Percentiles rank a stretch among this genome's conserved stretches.
These are phyloP conservation scores for Aquilaria malaccensis DNA, from an alignment of 345 rosid genomes.

Conservation along the genomic window DNA sequence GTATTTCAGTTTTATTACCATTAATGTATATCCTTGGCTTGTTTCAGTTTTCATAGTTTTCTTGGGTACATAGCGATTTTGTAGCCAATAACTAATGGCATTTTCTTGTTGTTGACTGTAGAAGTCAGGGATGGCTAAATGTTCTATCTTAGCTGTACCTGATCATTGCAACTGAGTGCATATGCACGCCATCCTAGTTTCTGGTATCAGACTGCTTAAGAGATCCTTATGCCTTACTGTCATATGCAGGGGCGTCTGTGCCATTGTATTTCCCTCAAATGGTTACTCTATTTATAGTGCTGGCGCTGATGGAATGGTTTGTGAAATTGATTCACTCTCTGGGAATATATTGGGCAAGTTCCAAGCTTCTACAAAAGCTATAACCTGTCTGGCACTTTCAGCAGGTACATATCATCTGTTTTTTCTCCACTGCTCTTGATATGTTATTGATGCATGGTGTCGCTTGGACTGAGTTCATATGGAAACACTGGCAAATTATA, in stretches of 20 bases:
- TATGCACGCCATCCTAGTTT: too few relatives aligned
- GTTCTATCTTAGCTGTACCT: too few relatives aligned
- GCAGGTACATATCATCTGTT: conserved; percentile 38
- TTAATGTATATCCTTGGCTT: too few relatives aligned
- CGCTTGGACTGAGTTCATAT: too few relatives aligned
- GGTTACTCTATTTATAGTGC: conserved; percentile 58
- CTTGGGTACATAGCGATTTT: too few relatives aligned
- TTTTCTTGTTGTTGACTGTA: conserved; percentile 4
- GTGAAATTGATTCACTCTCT: conserved; percentile 66
- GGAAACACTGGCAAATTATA: too few relatives aligned
- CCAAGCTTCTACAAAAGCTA: conserved; percentile 66
- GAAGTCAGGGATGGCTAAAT: not conserved
- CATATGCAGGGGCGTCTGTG: conserved; percentile 77
- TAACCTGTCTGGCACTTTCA: conserved; percentile 74
- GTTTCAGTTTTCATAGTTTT: too few relatives aligned
- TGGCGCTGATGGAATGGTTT: conserved; percentile 93
- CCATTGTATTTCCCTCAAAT: conserved; percentile 59
- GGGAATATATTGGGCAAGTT: conserved; percentile 68
- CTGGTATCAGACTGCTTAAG: not conserved
- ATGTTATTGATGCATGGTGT: conserved; percentile 2
- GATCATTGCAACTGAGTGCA: too few relatives aligned
- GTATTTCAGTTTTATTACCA: too few relatives aligned
- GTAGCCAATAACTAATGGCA: not conserved
- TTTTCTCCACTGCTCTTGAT: conserved; percentile 2
- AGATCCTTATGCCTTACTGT: too few relatives aligned